Evolutionary conservation across 2,329 filamentous ascomycete genomes (phyloP).

Genomic region (Neurospora sp.): DNA sequence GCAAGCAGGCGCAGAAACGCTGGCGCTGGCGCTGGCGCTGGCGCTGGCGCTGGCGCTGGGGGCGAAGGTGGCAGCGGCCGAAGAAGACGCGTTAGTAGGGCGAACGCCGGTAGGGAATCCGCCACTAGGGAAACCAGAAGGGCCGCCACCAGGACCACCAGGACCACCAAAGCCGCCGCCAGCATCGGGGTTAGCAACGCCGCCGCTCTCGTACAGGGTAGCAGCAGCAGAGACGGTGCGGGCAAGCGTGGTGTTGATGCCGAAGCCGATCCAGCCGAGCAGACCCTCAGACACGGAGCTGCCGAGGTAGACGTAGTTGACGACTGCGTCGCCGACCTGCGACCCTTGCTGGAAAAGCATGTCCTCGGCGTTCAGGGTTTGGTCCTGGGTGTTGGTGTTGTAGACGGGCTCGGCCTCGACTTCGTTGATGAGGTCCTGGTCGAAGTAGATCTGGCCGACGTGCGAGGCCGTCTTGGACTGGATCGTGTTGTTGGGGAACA

Average conservation of each 20-base stretch:
- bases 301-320: conserved; percentile 50
- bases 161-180: neutral
- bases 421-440: conserved; percentile 43
- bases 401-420: conserved; percentile 42
- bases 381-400: conserved; percentile 32
- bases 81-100: neutral
- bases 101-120: conserved; percentile 3
- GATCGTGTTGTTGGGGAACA: conserved; percentile 35
- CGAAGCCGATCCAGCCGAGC: conserved; percentile 45
- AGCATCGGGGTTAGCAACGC: conserved; percentile 19
- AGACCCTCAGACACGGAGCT: conserved; percentile 41
- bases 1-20: neutral
- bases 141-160: conserved; percentile 1
- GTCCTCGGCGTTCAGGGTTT: conserved; percentile 30
- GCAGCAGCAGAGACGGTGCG: conserved; percentile 22
- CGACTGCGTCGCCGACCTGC: conserved; percentile 20
- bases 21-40: neutral
- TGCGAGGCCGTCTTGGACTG: conserved; percentile 42
- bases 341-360: conserved; percentile 20
- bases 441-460: conserved; percentile 56
- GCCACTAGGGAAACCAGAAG: neutral
- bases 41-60: neutral
- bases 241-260: conserved; percentile 29
- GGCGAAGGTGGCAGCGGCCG: neutral
- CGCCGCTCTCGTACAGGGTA: conserved; percentile 25